Base-by-base conservation (phyloP, 108 stramenopile genomes). In the Stephanodiscus minutulus region DNA sequence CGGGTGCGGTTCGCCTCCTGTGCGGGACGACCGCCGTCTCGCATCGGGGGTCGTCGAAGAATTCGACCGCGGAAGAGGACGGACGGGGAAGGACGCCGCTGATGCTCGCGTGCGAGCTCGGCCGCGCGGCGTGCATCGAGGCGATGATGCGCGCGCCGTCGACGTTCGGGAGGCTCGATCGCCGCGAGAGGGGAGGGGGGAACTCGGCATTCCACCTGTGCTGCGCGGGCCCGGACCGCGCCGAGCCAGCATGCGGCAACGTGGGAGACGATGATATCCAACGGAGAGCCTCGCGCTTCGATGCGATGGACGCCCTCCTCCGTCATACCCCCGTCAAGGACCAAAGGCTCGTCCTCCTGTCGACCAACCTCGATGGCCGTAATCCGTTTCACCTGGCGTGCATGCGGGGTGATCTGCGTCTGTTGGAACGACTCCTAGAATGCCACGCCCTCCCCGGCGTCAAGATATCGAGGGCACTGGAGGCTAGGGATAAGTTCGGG, bases 371-470 rank as follows among this genome's bases (percentile, higher is more conserved):
- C 25, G 15, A 64, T 5, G 66, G 77, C 29, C 76, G 85, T 52
- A 90, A 85, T 31, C 27, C 85, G 3, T 53, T 90, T 17, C 91
- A 93, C 61, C 31, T 87, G 8, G 89, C 88, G 43, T 93, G 89
- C 61, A 61, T 58, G 8, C 33, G 55, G 12, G 88, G 84, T 10
- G 66, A 82, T 28, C 63, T 81, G 8, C 66, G 74, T 27, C 73
- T 88, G 43, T 76, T 89, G 13, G 83, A 87, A 64, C 54, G 64
- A 12, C 75, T 93, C 59, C 64, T 90, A 10, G 47, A 57, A 11
- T 57, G 55, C 13, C 81, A 78, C 33, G 63, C 25, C 37, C 67
- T 54, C 17, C 57, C 83, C 7, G 73, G 73, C 4, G 27, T 22
- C 7, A 75, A 41, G 8, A 53, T 89, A 0, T 68, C 65, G 50